phyloP scores from a whole-genome alignment of 192 early-diverging fungal species.

The Podila minutissima region DNA sequence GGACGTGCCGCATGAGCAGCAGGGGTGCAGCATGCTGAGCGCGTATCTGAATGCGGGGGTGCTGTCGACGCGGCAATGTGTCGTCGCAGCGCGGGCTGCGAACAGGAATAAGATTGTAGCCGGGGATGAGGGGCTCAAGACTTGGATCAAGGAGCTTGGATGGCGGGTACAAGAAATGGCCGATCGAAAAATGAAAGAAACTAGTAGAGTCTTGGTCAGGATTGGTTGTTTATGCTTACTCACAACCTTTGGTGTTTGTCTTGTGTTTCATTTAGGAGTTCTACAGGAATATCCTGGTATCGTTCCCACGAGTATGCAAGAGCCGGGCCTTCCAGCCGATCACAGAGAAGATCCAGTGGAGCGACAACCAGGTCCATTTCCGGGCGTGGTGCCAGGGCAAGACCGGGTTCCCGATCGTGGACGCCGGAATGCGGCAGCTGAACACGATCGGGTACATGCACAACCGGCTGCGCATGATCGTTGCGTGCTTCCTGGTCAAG shows the following conservation, averaged over 20 bases:
- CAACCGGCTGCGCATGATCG: constrained; percentile 76
- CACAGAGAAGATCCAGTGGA: constrained; percentile 65
- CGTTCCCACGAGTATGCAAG: constrained; percentile 70
- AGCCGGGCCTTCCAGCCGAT: constrained; percentile 66
- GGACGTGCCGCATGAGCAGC: constrained; percentile 49
- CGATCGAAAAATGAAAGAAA: background rate
- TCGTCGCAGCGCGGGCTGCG: constrained; percentile 52
- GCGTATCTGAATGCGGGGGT: constrained; percentile 66
- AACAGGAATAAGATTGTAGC: constrained; percentile 57
- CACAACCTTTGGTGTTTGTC: background rate
- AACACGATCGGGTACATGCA: constrained; percentile 69
- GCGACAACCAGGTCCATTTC: constrained; percentile 51
- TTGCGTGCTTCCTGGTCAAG: constrained; percentile 58
- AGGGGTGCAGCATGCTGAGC: constrained; percentile 58
- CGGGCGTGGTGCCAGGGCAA: constrained; percentile 67
- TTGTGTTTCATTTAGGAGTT: constrained; percentile 57
- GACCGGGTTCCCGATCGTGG: constrained; percentile 74
- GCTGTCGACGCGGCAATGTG: constrained; percentile 58
- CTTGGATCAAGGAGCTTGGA: constrained; percentile 72
- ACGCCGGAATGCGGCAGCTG: constrained; percentile 75
- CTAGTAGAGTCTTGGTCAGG: too few species aligned
- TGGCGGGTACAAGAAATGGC: constrained; percentile 56
- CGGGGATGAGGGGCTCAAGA: constrained; percentile 62
- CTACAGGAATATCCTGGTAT: constrained; percentile 70
- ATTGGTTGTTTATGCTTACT: background rate